phyloP scores from a whole-genome alignment of 78 protist genomes.

The Dictyostelium discoideum region dicty_2.7 NC_007088.5:7629001-7629500 shows the following conservation, averaged over 20 bases:
- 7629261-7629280: slow-evolving; percentile 85
- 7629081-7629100: background rate
- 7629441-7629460: slow-evolving; percentile 91
- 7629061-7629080: background rate
- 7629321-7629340: slow-evolving; percentile 44
- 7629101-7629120: background rate
- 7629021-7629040: slow-evolving; percentile 38
- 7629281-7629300: background rate
- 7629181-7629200: slow-evolving; percentile 33
- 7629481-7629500: slow-evolving; percentile 59
- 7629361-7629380: slow-evolving; percentile 90
- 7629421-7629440: slow-evolving; percentile 96
- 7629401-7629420: slow-evolving; percentile 91
- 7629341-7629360: slow-evolving; percentile 58
- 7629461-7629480: slow-evolving; percentile 85
- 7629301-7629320: background rate
- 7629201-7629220: slow-evolving; percentile 10
- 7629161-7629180: background rate
- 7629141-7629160: slow-evolving; percentile 33
- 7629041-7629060: background rate
- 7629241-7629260: slow-evolving; percentile 78
- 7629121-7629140: background rate
- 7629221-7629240: slow-evolving; percentile 19
- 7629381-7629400: slow-evolving; percentile 93
- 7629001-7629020: background rate